Conservation (phyloP, 1,284 basidiomycete genomes). For the Papiliotrema laurentii region DNA sequence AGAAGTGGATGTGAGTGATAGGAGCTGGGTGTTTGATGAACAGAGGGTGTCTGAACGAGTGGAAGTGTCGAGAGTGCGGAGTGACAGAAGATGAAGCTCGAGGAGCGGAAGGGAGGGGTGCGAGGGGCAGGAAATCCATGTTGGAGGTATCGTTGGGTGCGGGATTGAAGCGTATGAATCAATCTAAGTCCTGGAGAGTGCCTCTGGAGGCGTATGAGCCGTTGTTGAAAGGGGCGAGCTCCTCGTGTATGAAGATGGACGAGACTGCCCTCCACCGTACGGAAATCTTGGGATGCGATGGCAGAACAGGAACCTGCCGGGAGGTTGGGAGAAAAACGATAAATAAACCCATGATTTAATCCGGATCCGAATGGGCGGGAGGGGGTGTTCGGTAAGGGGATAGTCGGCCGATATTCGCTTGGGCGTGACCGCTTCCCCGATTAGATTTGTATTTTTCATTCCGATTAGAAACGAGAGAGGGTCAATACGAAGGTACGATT, state of each 20-base stretch:
- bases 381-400: no score
- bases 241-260: not conserved
- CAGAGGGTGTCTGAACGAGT: constrained; percentile 47
- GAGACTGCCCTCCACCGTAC: not conserved
- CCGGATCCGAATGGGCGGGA: no score
- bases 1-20: constrained; percentile 86
- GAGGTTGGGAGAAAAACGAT: no score
- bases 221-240: not conserved
- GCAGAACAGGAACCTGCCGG: not conserved
- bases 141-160: not conserved
- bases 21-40: constrained; percentile 88
- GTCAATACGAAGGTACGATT: not conserved
- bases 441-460: no score
- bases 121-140: constrained; percentile 47
- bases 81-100: constrained; percentile 37
- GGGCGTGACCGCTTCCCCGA: no score
- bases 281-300: not conserved
- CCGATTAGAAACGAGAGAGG: no score
- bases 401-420: no score
- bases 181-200: no score
- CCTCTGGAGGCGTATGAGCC: no score
- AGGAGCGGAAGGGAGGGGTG: constrained; percentile 40
- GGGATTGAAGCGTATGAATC: no score
- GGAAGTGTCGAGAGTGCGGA: constrained; percentile 47
- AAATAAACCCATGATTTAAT: no score